These are phyloP conservation scores for Ophiocordyceps camponoti-saundersi DNA, from an alignment of 2,329 filamentous ascomycete species.

Conservation along the genomic window DNA sequence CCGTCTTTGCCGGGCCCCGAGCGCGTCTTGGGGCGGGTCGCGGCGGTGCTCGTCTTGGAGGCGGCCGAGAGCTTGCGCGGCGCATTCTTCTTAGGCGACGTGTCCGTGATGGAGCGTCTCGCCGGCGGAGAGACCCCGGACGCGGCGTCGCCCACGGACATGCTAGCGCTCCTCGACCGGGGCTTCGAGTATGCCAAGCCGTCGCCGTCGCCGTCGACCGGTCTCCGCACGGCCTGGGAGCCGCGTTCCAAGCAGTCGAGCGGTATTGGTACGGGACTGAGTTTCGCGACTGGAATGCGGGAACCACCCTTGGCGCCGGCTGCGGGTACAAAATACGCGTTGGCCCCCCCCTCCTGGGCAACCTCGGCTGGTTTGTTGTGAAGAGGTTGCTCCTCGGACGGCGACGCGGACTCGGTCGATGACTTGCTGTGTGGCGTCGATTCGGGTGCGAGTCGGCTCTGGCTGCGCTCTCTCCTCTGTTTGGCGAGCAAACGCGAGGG, in stretches of 20 bases:
- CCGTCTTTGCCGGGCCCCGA: slow-evolving; percentile 34
- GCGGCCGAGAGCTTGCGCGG: slow-evolving; percentile 27
- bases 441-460: slow-evolving; percentile 16
- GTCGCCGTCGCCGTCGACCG: slow-evolving; percentile 35
- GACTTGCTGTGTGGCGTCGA: slow-evolving; percentile 26
- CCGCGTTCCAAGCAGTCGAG: slow-evolving; percentile 58
- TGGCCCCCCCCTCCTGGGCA: slow-evolving; percentile 35
- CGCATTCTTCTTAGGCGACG: slow-evolving; percentile 35
- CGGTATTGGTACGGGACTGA: slow-evolving; percentile 62
- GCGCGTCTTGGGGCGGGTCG: slow-evolving; percentile 44
- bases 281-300: slow-evolving; percentile 72
- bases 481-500: slow-evolving; percentile 35
- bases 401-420: slow-evolving; percentile 18
- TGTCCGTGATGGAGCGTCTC: slow-evolving; percentile 28
- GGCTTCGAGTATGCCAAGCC: slow-evolving; percentile 41
- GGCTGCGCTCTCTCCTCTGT: slow-evolving; percentile 19
- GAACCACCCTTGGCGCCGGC: slow-evolving; percentile 48
- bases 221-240: slow-evolving; percentile 45
- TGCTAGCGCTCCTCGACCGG: slow-evolving; percentile 54
- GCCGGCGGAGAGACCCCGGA: slow-evolving; percentile 9
- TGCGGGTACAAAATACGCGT: slow-evolving; percentile 28
- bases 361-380: slow-evolving; percentile 53
- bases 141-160: slow-evolving; percentile 22
- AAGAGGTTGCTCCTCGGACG: neutral
- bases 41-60: slow-evolving; percentile 21